These are phyloP conservation scores for Pelargonium cotyledonis DNA, from an alignment of 441 rosid genomes.

Conservation along the genomic window DNA sequence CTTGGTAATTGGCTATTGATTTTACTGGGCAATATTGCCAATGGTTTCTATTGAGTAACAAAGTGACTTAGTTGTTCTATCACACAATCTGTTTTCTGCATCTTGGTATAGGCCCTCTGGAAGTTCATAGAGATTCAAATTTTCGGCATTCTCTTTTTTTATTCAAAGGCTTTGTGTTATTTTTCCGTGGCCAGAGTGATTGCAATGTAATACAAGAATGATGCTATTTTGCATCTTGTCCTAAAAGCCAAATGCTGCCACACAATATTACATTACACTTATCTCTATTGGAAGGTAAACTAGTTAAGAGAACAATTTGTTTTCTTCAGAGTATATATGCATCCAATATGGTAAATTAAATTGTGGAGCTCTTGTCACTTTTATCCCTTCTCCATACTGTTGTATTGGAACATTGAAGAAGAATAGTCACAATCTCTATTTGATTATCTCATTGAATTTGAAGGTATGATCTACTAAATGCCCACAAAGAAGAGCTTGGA, in stretches of 20 bases:
- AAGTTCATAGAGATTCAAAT: too few relatives aligned
- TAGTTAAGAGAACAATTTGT: too few relatives aligned
- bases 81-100: background rate
- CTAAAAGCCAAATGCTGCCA: background rate
- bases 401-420: background rate
- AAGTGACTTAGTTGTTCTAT: background rate
- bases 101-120: background rate
- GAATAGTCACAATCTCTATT: background rate
- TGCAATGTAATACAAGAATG: background rate
- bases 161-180: background rate
- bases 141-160: background rate
- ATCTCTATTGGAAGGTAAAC: too few relatives aligned
- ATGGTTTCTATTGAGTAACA: background rate
- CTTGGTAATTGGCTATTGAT: background rate
- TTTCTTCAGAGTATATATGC: background rate
- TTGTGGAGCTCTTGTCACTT: slow-evolving; percentile 9
- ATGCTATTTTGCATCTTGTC: slow-evolving; percentile 8
- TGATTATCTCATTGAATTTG: slow-evolving; percentile 13
- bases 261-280: background rate
- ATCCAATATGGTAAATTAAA: background rate
- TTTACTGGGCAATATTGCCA: background rate
- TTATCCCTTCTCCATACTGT: background rate
- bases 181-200: background rate
- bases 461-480: slow-evolving; percentile 77
- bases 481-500: slow-evolving; percentile 91